Percentiles rank a stretch among this genome's conserved stretches.
phyloP scores from a whole-genome alignment of 306 rosid species.

The cucumber (Cucumis sativus) region DNA sequence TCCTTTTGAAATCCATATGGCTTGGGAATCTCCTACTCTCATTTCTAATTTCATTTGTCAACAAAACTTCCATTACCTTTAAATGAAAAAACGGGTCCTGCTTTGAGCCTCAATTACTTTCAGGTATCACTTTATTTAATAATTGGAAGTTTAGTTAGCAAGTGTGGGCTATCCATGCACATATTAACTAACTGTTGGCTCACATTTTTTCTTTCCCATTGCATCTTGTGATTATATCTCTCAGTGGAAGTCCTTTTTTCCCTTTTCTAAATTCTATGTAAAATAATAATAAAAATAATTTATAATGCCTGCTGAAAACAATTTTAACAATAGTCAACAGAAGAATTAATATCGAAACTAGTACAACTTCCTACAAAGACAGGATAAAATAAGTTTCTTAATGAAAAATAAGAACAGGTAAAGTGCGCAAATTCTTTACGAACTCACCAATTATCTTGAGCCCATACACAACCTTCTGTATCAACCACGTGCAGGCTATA shows the following conservation, averaged over 20 bases:
- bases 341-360: not conserved
- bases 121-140: not conserved
- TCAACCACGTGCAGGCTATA: conserved; percentile 86
- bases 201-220: not conserved
- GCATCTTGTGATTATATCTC: not conserved
- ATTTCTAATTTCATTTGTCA: not conserved
- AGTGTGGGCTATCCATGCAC: not conserved
- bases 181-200: not conserved
- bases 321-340: not conserved
- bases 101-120: not conserved
- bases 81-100: not conserved
- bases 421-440: not conserved
- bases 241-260: not conserved
- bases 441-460: conserved; percentile 75
- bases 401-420: not conserved
- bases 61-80: not conserved
- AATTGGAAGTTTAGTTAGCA: not conserved
- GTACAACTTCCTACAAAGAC: not conserved
- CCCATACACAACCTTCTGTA: conserved; percentile 88
- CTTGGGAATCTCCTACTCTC: not conserved
- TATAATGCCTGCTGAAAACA: not conserved
- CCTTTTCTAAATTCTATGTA: not conserved
- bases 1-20: not conserved
- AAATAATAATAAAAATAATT: not conserved
- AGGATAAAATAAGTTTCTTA: not conserved